Percentiles rank a stretch among this genome's conserved stretches.
Conservation (phyloP, 78 protist genomes). For the Dictyostelium firmibasis region DNA sequence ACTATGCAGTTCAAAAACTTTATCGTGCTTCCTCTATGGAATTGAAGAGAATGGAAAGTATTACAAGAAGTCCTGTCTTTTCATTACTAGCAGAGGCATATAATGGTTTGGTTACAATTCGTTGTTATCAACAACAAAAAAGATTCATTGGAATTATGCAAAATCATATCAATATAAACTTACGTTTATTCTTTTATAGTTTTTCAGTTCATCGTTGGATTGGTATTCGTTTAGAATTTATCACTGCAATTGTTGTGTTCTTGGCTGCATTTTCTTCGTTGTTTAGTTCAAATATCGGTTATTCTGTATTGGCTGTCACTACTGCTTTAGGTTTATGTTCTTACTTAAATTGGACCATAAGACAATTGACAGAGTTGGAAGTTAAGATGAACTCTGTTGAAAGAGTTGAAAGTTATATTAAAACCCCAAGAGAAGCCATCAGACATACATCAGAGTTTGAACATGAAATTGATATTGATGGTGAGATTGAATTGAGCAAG, state of each 20-base stretch:
- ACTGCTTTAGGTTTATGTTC: slow-evolving; percentile 66
- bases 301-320: slow-evolving; percentile 78
- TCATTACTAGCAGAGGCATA: slow-evolving; percentile 86
- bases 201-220: slow-evolving; percentile 85
- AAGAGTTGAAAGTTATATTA: slow-evolving; percentile 15
- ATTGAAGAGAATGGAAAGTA: slow-evolving; percentile 89
- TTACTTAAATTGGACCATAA: slow-evolving; percentile 16
- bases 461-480: background rate
- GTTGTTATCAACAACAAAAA: slow-evolving; percentile 80
- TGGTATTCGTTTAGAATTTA: slow-evolving; percentile 81
- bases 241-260: slow-evolving; percentile 49
- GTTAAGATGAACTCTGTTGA: slow-evolving; percentile 83
- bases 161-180: slow-evolving; percentile 19
- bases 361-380: slow-evolving; percentile 78
- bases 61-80: slow-evolving; percentile 90
- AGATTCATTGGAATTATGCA: slow-evolving; percentile 10
- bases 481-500: background rate
- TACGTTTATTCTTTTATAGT: slow-evolving; percentile 34
- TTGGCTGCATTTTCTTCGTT: slow-evolving; percentile 50
- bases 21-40: slow-evolving; percentile 85
- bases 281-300: slow-evolving; percentile 36
- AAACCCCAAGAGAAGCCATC: slow-evolving; percentile 50
- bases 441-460: background rate
- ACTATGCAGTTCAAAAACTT: slow-evolving; percentile 76
- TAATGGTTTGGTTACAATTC: slow-evolving; percentile 92